These are phyloP conservation scores for Glomus cerebriforme DNA, from an alignment of 192 early-diverging fungal genomes.

Conservation along the genomic window DNA sequence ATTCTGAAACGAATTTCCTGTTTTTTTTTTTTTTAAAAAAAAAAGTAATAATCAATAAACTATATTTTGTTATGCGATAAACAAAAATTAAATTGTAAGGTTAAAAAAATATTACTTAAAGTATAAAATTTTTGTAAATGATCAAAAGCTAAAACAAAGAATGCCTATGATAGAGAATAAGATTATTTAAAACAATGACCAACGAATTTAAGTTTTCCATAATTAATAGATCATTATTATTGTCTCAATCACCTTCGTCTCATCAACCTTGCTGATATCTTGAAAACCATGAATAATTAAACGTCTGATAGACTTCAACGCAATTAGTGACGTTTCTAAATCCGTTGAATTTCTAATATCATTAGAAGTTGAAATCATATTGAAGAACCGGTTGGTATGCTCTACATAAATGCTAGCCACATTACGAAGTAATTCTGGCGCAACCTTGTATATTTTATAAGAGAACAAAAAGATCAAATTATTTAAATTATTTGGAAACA, in stretches of 20 bases:
- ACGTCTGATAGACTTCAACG: conserved; percentile 75
- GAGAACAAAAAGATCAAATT: conserved; percentile 1
- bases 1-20: conserved; percentile 28
- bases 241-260: conserved; percentile 46
- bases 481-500: neutral
- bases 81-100: neutral
- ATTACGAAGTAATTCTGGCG: conserved; percentile 73
- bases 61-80: neutral
- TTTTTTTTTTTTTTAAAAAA: too few relatives aligned
- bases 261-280: conserved; percentile 59
- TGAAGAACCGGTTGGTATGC: conserved; percentile 58
- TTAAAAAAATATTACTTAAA: conserved; percentile 40
- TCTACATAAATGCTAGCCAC: conserved; percentile 67
- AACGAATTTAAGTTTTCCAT: neutral
- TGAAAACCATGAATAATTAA: conserved; percentile 76
- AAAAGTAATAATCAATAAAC: neutral
- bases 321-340: conserved; percentile 63
- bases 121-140: conserved; percentile 61
- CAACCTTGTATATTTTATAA: conserved; percentile 42
- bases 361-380: conserved; percentile 36
- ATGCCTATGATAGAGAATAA: conserved; percentile 31
- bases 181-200: neutral
- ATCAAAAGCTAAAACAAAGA: conserved; percentile 48
- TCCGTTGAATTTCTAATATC: conserved; percentile 34
- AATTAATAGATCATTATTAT: neutral